These are phyloP conservation scores for Dothideomycetidae sp. DNA, from an alignment of 2,329 filamentous ascomycete genomes.

Conservation along the genomic window DNA sequence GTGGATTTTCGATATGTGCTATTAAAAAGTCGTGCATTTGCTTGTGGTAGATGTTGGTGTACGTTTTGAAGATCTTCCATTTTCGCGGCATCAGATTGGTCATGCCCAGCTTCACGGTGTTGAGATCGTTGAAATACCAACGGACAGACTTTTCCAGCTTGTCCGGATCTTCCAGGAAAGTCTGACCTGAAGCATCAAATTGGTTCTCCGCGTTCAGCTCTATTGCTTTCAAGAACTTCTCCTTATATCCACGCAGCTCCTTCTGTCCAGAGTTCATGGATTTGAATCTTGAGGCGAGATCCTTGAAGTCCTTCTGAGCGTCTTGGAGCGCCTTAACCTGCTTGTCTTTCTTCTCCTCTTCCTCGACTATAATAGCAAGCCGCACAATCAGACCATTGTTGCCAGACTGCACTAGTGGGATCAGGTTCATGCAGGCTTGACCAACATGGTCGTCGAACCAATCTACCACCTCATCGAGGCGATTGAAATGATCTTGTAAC, in stretches of 20 bases:
- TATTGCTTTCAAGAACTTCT: constrained; percentile 79
- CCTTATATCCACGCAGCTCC: constrained; percentile 87
- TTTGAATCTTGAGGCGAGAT: constrained; percentile 85
- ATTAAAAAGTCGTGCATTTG: constrained; percentile 93
- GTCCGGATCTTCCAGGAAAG: constrained; percentile 71
- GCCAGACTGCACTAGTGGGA: constrained; percentile 70
- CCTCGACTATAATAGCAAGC: constrained; percentile 81
- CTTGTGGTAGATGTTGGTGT: constrained; percentile 77
- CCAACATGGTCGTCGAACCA: constrained; percentile 95
- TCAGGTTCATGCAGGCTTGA: constrained; percentile 74
- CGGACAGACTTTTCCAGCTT: constrained; percentile 75
- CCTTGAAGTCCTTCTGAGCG: constrained; percentile 87
- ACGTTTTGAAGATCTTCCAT: constrained; percentile 89
- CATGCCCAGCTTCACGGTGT: constrained; percentile 89
- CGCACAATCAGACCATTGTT: constrained; percentile 84
- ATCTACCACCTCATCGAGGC: constrained; percentile 73
- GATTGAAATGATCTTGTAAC: constrained; percentile 76
- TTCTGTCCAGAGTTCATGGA: constrained; percentile 89
- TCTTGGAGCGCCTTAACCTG: constrained; percentile 84
- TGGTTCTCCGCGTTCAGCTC: constrained; percentile 57
- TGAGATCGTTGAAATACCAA: constrained; percentile 97
- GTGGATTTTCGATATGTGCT: constrained; percentile 66
- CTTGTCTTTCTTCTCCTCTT: constrained; percentile 92
- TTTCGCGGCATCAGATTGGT: constrained; percentile 81
- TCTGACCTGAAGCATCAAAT: constrained; percentile 55